Evolutionary conservation across 768 basidiomycete genomes (phyloP).

Genomic region (Amanita phalloides): DNA sequence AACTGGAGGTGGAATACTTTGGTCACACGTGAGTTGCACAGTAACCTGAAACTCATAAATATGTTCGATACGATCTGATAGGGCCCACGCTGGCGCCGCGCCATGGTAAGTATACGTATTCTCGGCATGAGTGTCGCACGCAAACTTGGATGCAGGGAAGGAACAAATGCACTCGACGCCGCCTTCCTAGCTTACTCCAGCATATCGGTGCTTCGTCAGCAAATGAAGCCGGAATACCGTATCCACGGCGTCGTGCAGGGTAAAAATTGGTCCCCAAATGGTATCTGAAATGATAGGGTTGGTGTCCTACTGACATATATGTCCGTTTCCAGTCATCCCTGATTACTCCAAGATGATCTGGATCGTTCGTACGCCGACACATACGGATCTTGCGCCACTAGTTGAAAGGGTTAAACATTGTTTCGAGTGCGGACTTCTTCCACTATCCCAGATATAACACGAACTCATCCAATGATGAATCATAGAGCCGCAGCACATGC

Average conservation of each 20-base stretch:
- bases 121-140: background rate
- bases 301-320: background rate
- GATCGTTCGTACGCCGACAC: slow-evolving; percentile 59
- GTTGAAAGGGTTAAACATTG: slow-evolving; percentile 55
- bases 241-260: slow-evolving; percentile 72
- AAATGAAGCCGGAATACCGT: slow-evolving; percentile 74
- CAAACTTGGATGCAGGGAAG: slow-evolving; percentile 42
- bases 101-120: slow-evolving; percentile 44
- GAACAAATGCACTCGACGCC: slow-evolving; percentile 79
- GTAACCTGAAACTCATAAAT: background rate
- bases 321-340: slow-evolving; percentile 53
- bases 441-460: background rate
- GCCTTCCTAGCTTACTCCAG: slow-evolving; percentile 77
- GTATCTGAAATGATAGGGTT: slow-evolving; percentile 23
- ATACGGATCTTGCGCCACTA: slow-evolving; percentile 41
- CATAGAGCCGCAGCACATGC: slow-evolving; percentile 58
- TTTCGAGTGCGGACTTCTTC: slow-evolving; percentile 42
- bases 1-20: slow-evolving; percentile 58
- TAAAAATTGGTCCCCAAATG: slow-evolving; percentile 57
- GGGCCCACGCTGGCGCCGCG: slow-evolving; percentile 69
- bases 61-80: slow-evolving; percentile 15
- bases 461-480: background rate
- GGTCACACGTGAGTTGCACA: slow-evolving; percentile 52
- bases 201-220: slow-evolving; percentile 75
- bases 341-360: slow-evolving; percentile 73